A percentile compares a stretch with the other conserved stretches of the same genome.
These are phyloP conservation scores for Yamadazyma atmosphaerica DNA, from an alignment of 1,139 yeast species.

Conservation along the genomic window DNA sequence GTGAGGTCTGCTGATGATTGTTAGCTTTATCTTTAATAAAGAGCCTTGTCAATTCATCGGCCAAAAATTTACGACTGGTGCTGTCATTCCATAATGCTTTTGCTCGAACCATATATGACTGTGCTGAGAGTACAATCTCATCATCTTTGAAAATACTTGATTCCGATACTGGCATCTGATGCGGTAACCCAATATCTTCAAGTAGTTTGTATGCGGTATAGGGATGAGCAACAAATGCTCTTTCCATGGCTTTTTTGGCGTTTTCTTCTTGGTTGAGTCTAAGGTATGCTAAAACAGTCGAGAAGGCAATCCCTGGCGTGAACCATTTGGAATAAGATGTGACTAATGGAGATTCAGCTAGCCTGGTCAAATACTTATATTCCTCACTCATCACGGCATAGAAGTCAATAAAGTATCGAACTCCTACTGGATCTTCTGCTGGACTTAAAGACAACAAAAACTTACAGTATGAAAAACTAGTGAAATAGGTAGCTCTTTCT, in stretches of 20 bases:
- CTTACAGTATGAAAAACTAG: conserved; percentile 77
- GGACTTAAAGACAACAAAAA: conserved; percentile 69
- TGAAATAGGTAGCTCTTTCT: conserved; percentile 72
- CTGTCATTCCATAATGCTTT: conserved; percentile 50
- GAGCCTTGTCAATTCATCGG: conserved; percentile 40
- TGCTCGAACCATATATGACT: conserved; percentile 55
- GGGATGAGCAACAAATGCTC: conserved; percentile 61
- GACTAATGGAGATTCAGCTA: conserved; percentile 55
- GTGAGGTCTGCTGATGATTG: conserved; percentile 9
- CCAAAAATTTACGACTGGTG: conserved; percentile 47
- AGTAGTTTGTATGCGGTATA: conserved; percentile 55
- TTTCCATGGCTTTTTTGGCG: conserved; percentile 48
- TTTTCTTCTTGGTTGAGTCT: conserved; percentile 33
- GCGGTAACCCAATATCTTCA: conserved; percentile 36
- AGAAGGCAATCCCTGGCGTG: conserved; percentile 73
- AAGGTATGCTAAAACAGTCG: conserved; percentile 62
- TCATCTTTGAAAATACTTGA: conserved; percentile 23
- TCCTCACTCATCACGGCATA: conserved; percentile 72
- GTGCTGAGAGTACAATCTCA: conserved; percentile 38
- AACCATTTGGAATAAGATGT: conserved; percentile 65
- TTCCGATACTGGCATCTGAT: conserved; percentile 22
- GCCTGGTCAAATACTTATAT: conserved; percentile 57
- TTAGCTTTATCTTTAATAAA: conserved; percentile 20
- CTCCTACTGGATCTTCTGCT: conserved; percentile 82
- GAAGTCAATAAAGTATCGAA: conserved; percentile 77